A percentile compares a stretch with the other conserved stretches of the same genome.
These are phyloP conservation scores for Xylaria sp. DNA, from an alignment of 2,329 filamentous ascomycete species.

Conservation along the genomic window DNA sequence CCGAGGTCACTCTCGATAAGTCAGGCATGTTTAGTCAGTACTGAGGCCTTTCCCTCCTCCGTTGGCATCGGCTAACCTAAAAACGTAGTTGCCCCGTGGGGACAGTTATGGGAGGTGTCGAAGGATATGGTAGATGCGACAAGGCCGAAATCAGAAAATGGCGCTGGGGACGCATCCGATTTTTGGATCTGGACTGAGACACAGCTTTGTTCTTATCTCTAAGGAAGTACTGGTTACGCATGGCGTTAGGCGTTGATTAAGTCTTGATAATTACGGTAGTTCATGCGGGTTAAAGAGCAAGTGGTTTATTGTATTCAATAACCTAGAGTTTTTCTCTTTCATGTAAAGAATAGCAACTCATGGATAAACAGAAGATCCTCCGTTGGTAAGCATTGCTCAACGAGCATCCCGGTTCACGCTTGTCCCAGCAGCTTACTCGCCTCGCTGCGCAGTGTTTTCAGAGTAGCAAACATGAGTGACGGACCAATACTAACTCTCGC, in stretches of 20 bases:
- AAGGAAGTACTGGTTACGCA: not conserved
- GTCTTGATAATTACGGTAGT: not conserved
- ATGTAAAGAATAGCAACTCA: not conserved
- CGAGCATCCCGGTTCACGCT: not conserved
- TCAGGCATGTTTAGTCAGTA: constrained; percentile 44
- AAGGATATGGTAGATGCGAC: not conserved
- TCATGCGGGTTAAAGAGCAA: not conserved
- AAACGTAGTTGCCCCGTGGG: constrained; percentile 11
- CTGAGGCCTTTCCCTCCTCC: not conserved
- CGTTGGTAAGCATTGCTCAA: not conserved
- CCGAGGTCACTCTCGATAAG: constrained; percentile 50
- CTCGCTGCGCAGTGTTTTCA: constrained; percentile 17
- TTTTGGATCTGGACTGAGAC: constrained; percentile 13
- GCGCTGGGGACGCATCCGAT: not conserved
- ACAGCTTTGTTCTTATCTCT: not conserved
- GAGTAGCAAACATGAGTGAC: constrained; percentile 20
- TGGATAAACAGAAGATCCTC: not conserved
- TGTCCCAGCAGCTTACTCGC: constrained; percentile 25
- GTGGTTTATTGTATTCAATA: not conserved
- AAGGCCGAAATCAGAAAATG: not conserved
- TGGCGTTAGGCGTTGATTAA: not conserved
- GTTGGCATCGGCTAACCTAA: not conserved
- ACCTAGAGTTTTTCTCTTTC: not conserved
- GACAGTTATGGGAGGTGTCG: constrained; percentile 13
- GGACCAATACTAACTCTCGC: constrained; percentile 60